These are phyloP conservation scores for Leccinum huronense DNA, from an alignment of 1,284 basidiomycete genomes.

Conservation along the genomic window DNA sequence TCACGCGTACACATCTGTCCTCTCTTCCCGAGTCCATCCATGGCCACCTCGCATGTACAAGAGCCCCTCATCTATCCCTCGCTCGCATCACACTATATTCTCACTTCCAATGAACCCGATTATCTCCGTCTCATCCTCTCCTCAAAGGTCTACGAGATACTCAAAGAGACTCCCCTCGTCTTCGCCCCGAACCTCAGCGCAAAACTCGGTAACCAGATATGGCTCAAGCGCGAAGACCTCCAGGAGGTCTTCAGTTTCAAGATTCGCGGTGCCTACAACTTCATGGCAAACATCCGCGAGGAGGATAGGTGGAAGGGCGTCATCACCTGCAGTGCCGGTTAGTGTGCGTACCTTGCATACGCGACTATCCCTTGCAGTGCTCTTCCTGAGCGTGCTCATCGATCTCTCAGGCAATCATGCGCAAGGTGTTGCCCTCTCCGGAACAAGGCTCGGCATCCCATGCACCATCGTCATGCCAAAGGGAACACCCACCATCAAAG, in stretches of 20 bases:
- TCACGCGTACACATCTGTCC: constrained; percentile 15
- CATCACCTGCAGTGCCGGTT: constrained; percentile 95
- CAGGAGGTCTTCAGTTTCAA: constrained; percentile 99
- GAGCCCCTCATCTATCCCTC: constrained; percentile 64
- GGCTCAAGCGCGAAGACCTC: constrained; percentile 92
- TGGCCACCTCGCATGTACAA: constrained; percentile 60
- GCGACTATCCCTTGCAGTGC: constrained; percentile 14
- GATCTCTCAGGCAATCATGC: constrained; percentile 85
- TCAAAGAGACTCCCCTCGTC: constrained; percentile 91
- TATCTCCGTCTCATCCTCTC: constrained; percentile 93
- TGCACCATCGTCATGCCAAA: constrained; percentile 99
- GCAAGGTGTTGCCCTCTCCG: constrained; percentile 96
- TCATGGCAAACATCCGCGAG: constrained; percentile 88
- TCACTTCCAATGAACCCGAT: constrained; percentile 78
- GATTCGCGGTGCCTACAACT: constrained; percentile 97
- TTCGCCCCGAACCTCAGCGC: constrained; percentile 84
- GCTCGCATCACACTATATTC: constrained; percentile 63
- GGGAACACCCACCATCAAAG: constrained; percentile 95
- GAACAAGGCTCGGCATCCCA: constrained; percentile 81
- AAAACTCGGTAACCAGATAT: constrained; percentile 89
- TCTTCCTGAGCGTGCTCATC: constrained; percentile 6
- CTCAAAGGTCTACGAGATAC: constrained; percentile 91
- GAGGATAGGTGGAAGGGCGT: constrained; percentile 98
- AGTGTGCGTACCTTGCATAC: constrained; percentile 53
- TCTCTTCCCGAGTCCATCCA: constrained; percentile 7